These are phyloP conservation scores for Geotrichum fermentans DNA, from an alignment of 1,139 yeast species.

Conservation along the genomic window DNA sequence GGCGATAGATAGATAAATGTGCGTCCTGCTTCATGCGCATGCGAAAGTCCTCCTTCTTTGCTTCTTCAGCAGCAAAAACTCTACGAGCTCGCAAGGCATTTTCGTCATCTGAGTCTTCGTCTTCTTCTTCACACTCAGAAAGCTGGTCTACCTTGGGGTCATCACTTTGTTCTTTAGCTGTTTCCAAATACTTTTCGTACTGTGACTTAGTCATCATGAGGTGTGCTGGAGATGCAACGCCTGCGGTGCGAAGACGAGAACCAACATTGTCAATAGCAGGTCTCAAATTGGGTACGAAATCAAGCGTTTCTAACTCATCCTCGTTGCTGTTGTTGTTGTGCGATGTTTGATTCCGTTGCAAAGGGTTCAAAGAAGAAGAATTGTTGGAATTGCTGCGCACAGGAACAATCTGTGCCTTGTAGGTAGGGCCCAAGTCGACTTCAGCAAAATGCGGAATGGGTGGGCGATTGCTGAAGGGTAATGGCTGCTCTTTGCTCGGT, in stretches of 20 bases:
- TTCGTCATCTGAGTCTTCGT: conserved; percentile 12
- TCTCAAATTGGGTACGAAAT: conserved; percentile 20
- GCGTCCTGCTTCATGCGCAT: conserved; percentile 41
- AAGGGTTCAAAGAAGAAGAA: no score
- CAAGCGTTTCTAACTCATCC: conserved; percentile 16
- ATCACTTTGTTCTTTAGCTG: conserved; percentile 5
- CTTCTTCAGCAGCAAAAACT: conserved; percentile 28
- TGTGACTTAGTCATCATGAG: conserved; percentile 21
- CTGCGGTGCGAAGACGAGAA: conserved; percentile 17
- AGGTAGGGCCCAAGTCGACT: conserved; percentile 18
- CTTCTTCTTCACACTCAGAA: conserved; percentile 3
- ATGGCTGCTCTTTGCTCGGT: background rate
- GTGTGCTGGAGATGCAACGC: conserved; percentile 18
- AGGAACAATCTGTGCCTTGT: conserved; percentile 20
- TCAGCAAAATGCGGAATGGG: conserved; percentile 17
- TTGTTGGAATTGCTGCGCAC: no score
- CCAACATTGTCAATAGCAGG: conserved; percentile 20
- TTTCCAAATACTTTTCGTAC: conserved; percentile 15
- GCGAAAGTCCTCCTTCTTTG: conserved; percentile 29
- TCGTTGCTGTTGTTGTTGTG: no score
- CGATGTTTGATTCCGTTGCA: no score
- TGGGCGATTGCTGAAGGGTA: conserved; percentile 1
- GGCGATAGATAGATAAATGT: conserved; percentile 41
- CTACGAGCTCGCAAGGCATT: conserved; percentile 9
- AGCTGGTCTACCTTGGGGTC: conserved; percentile 12